phyloP scores from a whole-genome alignment of 2,329 filamentous ascomycete genomes.

The Aspergillus bombycis region DNA sequence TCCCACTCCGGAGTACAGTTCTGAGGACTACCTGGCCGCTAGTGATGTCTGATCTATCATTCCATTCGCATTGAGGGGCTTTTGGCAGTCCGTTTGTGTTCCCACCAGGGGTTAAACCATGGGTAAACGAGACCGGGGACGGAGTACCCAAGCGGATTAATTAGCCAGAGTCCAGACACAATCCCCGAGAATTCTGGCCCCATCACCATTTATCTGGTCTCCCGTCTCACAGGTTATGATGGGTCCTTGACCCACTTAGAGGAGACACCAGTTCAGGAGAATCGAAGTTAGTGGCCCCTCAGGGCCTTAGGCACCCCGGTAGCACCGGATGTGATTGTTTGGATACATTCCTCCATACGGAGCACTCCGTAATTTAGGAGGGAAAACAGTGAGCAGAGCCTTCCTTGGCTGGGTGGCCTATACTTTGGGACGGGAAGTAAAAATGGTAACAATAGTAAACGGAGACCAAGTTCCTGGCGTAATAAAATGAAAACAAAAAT shows the following conservation, averaged over 20 bases:
- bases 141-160: neutral
- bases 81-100: neutral
- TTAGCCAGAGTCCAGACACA: slow-evolving; percentile 2
- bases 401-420: neutral
- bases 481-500: slow-evolving; percentile 1
- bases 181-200: slow-evolving; percentile 1
- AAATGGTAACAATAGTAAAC: slow-evolving; percentile 2
- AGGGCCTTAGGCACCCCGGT: neutral
- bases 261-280: slow-evolving; percentile 10
- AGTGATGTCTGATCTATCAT: neutral
- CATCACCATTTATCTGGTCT: neutral
- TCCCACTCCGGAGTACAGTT: neutral
- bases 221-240: neutral
- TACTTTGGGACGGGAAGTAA: slow-evolving; percentile 2
- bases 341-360: neutral
- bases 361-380: neutral
- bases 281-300: neutral
- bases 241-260: slow-evolving; percentile 7
- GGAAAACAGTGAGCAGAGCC: neutral
- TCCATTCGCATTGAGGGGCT: neutral
- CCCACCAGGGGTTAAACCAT: neutral
- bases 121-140: neutral
- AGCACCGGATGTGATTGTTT: slow-evolving; percentile 2
- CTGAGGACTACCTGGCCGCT: neutral
- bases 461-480: neutral